Conservation (phyloP, 768 basidiomycete genomes). For the Tulasnella sp. region DNA sequence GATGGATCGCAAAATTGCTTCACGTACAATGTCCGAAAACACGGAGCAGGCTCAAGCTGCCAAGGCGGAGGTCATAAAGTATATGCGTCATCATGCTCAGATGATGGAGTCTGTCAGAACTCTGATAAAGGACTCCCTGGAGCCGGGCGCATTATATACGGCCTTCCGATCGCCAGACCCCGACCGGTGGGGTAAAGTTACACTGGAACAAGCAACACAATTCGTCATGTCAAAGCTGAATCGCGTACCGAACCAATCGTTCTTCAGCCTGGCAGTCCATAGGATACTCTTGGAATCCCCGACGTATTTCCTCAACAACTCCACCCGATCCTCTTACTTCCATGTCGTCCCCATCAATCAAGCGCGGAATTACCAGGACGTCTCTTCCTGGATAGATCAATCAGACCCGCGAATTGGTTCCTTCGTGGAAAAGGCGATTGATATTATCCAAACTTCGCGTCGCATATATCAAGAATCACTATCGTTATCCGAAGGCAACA, state of each 20-base stretch:
- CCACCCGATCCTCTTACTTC: slow-evolving; percentile 39
- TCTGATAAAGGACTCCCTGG: not conserved
- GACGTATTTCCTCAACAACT: slow-evolving; percentile 40
- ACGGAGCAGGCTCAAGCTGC: not conserved
- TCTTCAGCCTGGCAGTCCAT: slow-evolving; percentile 43
- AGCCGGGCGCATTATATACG: slow-evolving; percentile 29
- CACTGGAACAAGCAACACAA: slow-evolving; percentile 40
- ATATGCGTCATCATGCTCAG: slow-evolving; percentile 6
- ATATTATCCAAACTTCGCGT: slow-evolving; percentile 31
- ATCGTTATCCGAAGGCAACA: slow-evolving; percentile 24
- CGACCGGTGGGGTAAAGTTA: slow-evolving; percentile 42
- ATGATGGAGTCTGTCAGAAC: not conserved
- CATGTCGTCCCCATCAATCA: slow-evolving; percentile 49
- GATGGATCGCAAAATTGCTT: too few relatives aligned
- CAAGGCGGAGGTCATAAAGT: slow-evolving; percentile 4
- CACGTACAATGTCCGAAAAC: too few relatives aligned
- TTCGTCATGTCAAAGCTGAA: slow-evolving; percentile 26
- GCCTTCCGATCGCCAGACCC: slow-evolving; percentile 34
- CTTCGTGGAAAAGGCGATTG: slow-evolving; percentile 41
- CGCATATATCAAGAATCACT: slow-evolving; percentile 22
- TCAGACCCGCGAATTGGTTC: slow-evolving; percentile 30
- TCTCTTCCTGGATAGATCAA: slow-evolving; percentile 35
- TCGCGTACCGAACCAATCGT: slow-evolving; percentile 30
- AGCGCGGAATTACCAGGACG: slow-evolving; percentile 36
- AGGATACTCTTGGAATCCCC: slow-evolving; percentile 46